Evolutionary conservation across 192 early-diverging fungal genomes (phyloP).

Genomic region (Rhizoclosmatium globosum): DNA sequence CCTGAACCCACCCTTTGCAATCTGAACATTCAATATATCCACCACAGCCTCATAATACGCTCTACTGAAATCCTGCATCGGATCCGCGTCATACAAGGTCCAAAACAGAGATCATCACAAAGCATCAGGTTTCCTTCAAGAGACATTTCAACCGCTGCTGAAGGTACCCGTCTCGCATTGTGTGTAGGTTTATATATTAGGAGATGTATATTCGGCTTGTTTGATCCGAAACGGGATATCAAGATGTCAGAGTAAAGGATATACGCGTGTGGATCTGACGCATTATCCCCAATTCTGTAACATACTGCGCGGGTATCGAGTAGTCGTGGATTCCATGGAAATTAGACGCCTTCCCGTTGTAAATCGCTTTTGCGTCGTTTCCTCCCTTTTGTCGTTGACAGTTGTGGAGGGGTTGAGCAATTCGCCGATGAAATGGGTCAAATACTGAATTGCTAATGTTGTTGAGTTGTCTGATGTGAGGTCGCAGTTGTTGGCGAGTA

Average conservation of each 20-base stretch:
- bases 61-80: slow-evolving; percentile 47
- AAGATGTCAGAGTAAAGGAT: background rate
- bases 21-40: slow-evolving; percentile 40
- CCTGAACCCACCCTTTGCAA: slow-evolving; percentile 60
- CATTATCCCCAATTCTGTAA: slow-evolving; percentile 10
- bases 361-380: slow-evolving; percentile 21
- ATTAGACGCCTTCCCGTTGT: slow-evolving; percentile 31
- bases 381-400: slow-evolving; percentile 42
- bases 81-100: slow-evolving; percentile 37
- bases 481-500: slow-evolving; percentile 1
- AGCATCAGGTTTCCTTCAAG: slow-evolving; percentile 20
- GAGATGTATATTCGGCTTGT: slow-evolving; percentile 5
- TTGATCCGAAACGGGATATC: slow-evolving; percentile 4
- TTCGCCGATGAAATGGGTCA: slow-evolving; percentile 58
- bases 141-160: slow-evolving; percentile 24
- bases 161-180: slow-evolving; percentile 13
- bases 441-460: slow-evolving; percentile 36
- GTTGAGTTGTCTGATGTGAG: background rate
- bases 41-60: slow-evolving; percentile 49
- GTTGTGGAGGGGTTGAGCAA: slow-evolving; percentile 56
- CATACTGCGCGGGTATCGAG: slow-evolving; percentile 41
- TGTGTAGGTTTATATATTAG: slow-evolving; percentile 22
- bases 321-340: slow-evolving; percentile 49
- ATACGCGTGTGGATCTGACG: background rate
- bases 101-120: slow-evolving; percentile 31